phyloP scores from a whole-genome alignment of 2,329 filamentous ascomycete genomes.

The Cladorrhinum sp. region DNA sequence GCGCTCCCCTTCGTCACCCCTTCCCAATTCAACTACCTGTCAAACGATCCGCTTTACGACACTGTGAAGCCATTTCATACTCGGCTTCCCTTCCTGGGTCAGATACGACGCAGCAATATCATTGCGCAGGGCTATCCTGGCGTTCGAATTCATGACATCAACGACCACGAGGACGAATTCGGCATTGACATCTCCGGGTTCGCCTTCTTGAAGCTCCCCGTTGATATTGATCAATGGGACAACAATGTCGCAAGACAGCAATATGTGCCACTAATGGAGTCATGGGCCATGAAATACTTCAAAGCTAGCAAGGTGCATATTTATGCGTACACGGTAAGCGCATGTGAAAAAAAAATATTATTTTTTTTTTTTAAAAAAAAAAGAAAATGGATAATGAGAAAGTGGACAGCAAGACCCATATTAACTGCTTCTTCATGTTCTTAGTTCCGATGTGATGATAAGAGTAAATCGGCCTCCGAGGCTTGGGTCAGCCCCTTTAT shows the following conservation, averaged over 20 bases:
- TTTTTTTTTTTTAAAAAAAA: no score
- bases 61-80: constrained; percentile 14
- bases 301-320: no score
- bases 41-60: constrained; percentile 9
- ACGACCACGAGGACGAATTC: constrained; percentile 8
- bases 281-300: constrained; percentile 7
- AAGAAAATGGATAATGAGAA: no score
- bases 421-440: not conserved
- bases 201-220: constrained; percentile 6
- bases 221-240: constrained; percentile 6
- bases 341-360: no score
- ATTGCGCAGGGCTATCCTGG: constrained; percentile 1
- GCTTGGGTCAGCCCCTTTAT: constrained; percentile 5
- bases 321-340: no score
- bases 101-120: constrained; percentile 13
- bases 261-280: constrained; percentile 7
- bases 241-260: not conserved
- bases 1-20: no score
- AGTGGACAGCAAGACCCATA: not conserved
- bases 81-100: constrained; percentile 13
- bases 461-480: constrained; percentile 4
- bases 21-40: not conserved
- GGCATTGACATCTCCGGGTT: constrained; percentile 10
- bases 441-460: constrained; percentile 11
- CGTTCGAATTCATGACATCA: constrained; percentile 7